phyloP scores from a whole-genome alignment of 495 filamentous ascomycete species.

The Aspergillus carlsbadensis region DNA sequence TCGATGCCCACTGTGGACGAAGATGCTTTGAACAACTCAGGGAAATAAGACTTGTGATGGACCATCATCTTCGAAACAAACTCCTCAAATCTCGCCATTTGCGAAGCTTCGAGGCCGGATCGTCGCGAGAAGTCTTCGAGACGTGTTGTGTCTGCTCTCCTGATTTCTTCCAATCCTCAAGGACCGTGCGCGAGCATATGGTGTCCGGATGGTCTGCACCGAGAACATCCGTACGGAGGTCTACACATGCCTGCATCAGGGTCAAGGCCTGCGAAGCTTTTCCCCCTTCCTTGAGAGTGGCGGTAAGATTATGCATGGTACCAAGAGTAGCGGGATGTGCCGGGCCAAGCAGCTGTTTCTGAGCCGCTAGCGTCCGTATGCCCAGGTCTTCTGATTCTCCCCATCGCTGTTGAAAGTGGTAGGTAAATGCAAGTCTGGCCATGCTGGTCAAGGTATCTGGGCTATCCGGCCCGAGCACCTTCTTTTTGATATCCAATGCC shows the following conservation, averaged over 20 bases:
- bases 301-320: not conserved
- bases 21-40: no score
- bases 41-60: no score
- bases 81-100: no score
- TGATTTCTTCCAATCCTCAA: no score
- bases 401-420: conserved; percentile 30
- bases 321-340: not conserved
- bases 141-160: no score
- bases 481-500: no score
- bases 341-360: not conserved
- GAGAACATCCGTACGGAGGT: not conserved
- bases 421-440: conserved; percentile 24
- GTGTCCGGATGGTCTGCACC: not conserved
- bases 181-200: no score
- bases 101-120: no score
- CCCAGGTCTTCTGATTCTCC: conserved; percentile 32
- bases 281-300: not conserved
- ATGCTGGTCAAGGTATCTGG: conserved; percentile 27
- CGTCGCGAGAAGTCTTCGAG: no score
- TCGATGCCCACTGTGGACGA: no score
- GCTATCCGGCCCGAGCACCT: conserved; percentile 1
- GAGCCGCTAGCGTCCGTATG: not conserved
- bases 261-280: not conserved
- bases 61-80: no score
- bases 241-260: not conserved